Conservation (phyloP, 1,284 basidiomycete species). For the Sanghuangporus sanghuang region DNA sequence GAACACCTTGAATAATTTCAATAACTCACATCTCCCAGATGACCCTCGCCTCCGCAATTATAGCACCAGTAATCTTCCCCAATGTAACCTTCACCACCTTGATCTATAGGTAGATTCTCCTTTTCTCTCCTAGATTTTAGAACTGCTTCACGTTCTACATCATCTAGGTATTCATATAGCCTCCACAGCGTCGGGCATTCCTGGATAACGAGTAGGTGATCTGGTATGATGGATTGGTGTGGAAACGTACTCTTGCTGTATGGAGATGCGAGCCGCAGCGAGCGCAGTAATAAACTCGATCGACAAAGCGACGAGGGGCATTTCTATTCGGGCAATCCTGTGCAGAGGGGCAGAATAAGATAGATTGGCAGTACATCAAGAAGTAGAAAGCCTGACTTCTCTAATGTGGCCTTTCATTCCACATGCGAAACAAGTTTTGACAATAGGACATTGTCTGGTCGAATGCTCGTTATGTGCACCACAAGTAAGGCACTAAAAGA, state of each 20-base stretch:
- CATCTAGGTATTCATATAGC: conserved; percentile 72
- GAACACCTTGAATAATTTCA: background rate
- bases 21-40: conserved; percentile 79
- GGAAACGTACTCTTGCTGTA: conserved; percentile 54
- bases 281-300: conserved; percentile 52
- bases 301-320: conserved; percentile 25
- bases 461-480: conserved; percentile 83
- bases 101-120: conserved; percentile 45
- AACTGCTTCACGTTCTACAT: conserved; percentile 47
- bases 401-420: conserved; percentile 85
- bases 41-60: conserved; percentile 77
- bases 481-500: conserved; percentile 75
- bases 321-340: conserved; percentile 76
- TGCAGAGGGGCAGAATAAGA: background rate
- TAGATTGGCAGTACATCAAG: background rate
- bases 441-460: conserved; percentile 79
- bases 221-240: background rate
- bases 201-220: conserved; percentile 32
- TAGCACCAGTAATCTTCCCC: conserved; percentile 79
- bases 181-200: conserved; percentile 89
- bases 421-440: conserved; percentile 81
- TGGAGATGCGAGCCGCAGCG: conserved; percentile 72
- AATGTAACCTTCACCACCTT: conserved; percentile 76
- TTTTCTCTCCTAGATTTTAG: conserved; percentile 46
- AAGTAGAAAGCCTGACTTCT: conserved; percentile 37